Conservation (phyloP, 1,284 basidiomycete species). For the Exobasidium rhododendri region DNA sequence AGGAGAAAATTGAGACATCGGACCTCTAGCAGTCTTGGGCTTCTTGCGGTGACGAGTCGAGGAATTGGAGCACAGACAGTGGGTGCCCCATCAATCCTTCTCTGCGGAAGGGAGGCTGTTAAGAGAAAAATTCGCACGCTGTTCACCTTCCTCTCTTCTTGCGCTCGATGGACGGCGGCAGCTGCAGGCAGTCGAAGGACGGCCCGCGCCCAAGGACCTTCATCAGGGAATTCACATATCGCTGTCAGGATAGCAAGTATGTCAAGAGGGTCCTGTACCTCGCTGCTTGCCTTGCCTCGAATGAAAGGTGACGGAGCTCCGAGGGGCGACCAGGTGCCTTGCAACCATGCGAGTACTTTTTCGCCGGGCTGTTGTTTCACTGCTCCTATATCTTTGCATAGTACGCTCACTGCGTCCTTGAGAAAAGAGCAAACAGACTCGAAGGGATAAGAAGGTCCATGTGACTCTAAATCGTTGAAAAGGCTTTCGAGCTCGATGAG, state of each 20-base stretch:
- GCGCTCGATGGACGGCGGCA: not conserved
- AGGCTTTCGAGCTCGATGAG: conserved; percentile 71
- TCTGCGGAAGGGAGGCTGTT: not conserved
- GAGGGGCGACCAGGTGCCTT: conserved; percentile 67
- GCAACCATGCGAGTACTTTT: conserved; percentile 76
- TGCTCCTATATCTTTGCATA: conserved; percentile 72
- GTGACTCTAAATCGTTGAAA: conserved; percentile 74
- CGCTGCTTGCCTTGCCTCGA: conserved; percentile 19
- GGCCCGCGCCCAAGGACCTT: not conserved
- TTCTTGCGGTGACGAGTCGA: not conserved
- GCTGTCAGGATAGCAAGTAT: not conserved
- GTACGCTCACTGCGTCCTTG: conserved; percentile 64
- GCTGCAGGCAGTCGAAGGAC: not conserved
- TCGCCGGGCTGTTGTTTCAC: conserved; percentile 78
- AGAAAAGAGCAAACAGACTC: conserved; percentile 84
- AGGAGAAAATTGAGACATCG: conserved; percentile 59
- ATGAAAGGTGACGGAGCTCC: conserved; percentile 46
- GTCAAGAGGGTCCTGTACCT: conserved; percentile 9
- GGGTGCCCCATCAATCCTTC: not conserved
- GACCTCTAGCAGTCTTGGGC: not conserved
- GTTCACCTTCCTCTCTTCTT: not conserved
- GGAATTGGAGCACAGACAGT: no score
- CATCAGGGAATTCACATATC: conserved; percentile 8
- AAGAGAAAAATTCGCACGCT: not conserved
- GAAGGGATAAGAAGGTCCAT: conserved; percentile 76